These are phyloP conservation scores for Parietaria judaica DNA, from an alignment of 306 rosid species.

Conservation along the genomic window DNA sequence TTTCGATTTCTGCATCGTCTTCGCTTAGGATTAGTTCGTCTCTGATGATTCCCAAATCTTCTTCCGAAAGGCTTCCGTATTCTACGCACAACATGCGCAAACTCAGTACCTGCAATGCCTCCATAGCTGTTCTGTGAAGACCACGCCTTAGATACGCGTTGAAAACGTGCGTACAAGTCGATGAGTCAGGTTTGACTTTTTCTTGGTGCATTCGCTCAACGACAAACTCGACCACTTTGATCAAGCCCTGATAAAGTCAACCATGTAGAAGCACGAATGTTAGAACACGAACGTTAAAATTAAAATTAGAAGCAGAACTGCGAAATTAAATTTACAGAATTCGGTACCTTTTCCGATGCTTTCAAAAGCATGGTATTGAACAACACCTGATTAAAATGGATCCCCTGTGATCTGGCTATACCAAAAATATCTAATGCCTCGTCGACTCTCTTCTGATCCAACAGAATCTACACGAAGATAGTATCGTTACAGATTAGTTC, in stretches of 20 bases:
- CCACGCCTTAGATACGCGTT: slow-evolving; percentile 16
- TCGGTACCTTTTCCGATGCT: slow-evolving; percentile 55
- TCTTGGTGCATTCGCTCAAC: slow-evolving; percentile 60
- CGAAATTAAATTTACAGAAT: not conserved
- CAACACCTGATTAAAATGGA: slow-evolving; percentile 41
- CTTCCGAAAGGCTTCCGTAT: slow-evolving; percentile 24
- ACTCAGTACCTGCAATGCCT: slow-evolving; percentile 27
- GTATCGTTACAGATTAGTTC: not conserved
- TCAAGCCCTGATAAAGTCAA: slow-evolving; percentile 41
- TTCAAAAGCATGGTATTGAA: slow-evolving; percentile 53
- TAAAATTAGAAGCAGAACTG: not conserved
- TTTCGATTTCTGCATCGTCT: slow-evolving; percentile 36
- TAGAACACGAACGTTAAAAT: not conserved
- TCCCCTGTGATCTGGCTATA: slow-evolving; percentile 48
- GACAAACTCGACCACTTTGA: slow-evolving; percentile 62
- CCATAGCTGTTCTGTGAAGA: slow-evolving; percentile 24
- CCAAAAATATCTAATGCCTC: slow-evolving; percentile 63
- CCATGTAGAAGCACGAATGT: not conserved
- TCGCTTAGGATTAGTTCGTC: slow-evolving; percentile 46
- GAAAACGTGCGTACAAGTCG: slow-evolving; percentile 61
- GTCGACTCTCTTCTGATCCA: slow-evolving; percentile 41
- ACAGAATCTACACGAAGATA: slow-evolving; percentile 46
- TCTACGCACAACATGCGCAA: slow-evolving; percentile 40
- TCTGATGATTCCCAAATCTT: slow-evolving; percentile 16
- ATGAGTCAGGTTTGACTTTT: slow-evolving; percentile 47